Base-by-base conservation (phyloP, 2,329 filamentous ascomycete species). In the Aspergillus intermedius region DNA sequence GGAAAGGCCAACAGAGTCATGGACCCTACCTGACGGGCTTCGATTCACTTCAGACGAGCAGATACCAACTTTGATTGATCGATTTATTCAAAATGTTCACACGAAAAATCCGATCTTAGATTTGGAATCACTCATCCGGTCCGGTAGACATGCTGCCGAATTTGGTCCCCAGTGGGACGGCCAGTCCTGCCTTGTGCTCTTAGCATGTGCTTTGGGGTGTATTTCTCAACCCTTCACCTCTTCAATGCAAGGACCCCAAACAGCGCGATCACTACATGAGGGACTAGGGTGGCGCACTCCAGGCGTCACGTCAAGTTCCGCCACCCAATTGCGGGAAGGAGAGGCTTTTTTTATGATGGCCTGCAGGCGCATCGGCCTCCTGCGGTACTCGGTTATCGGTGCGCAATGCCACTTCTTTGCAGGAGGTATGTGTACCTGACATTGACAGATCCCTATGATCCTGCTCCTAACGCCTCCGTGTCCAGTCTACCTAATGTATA, bases 401-500 rank as follows among this genome's bases (percentile, higher is more conserved):
- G 60, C 63, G 5, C 70, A 74, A 37, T 72, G 68, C 42, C 60
- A 67, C 46, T 71, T 71, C 46, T 63, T 68, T 44, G 66, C 68
- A 5, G 69, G 69, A 52, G 60, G 69, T 72, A 3, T 67, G 67
- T 50, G 54, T 66, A 19, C 71, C 10, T 4, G 3, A 44, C 22
- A 12, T 34, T 44, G 46, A 44, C 7, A 1, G 13, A 4, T 41
- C 10, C 5, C 39, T 21, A 23, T 6, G 4, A 2, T 19, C 8
- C 15, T 19, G 12, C 12, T 23, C 5, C n/a, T 41, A 41, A 39
- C 13, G 17, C 35, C 7, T 15, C 6, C 13, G 5, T 23, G 15
- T 12, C 9, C 9, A 48, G 47, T 49, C 28, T 49, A 49, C 19
- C 9, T 46, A 2, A 49, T 73, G 69, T 72, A 72, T 49, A 69